Evolutionary conservation across 148 eudicot genomes (phyloP), one percentile per base, ranked within the genome.

Genomic region (Camellia granthamiana): DNA sequence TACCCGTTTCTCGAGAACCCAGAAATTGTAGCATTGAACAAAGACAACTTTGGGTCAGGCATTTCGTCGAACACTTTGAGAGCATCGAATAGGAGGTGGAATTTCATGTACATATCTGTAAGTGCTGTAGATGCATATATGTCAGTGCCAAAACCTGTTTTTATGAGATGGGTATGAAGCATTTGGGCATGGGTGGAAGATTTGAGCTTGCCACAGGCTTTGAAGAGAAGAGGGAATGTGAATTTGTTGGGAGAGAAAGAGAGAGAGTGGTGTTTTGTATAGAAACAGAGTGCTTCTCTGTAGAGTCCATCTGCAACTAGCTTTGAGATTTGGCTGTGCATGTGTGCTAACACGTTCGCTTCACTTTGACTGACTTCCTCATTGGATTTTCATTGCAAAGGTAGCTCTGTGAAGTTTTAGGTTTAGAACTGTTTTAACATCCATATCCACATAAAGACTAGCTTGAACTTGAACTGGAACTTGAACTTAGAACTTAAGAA

Each of bases 211-310:
- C 85, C 82, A 67, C 96, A 92, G 46, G 96, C 86, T 84, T 94
- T 94, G 82, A 94, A 84, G 83, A 92, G 89, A 83, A 72, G 76
- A 58, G 98, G 94, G 75, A 88, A 92, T 7, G 92, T 87, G 88
- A 84, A 88, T 54, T 85, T 75, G 68, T 80, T 86, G 69, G 91
- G 90, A 16, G 61, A 69, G 13, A 75, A 18, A 42, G 88, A 84
- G 49, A 81, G 80, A 23, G 85, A 85, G 79, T 83, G 89, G 85
- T 84, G 90, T 41, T 91, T 83, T 12, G 87, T 71, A 71, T 87
- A 87, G 5, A 86, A 66, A 38, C 21, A 77, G 14, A 89, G 78
- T 61, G 91, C 87, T 87, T 86, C 82, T 82, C 80, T 82, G 84
- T 81, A 89, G 58, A 68, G 58, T 69, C 89, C 91, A 76, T 83